Conservation (phyloP, 1,139 yeast species). For the Geotrichum siamense region DNA sequence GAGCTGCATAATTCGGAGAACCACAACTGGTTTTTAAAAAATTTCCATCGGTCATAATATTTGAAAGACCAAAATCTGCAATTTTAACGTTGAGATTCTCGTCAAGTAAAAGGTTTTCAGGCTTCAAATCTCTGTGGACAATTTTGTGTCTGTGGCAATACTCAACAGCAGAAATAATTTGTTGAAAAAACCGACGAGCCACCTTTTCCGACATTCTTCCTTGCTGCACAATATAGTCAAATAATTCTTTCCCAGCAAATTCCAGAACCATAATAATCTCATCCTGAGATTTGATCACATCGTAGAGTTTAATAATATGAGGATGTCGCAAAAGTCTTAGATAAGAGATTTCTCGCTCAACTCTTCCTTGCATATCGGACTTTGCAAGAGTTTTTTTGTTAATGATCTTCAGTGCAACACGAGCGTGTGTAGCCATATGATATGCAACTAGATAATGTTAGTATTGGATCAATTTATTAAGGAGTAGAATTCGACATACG, state of each 20-base stretch:
- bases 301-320: conserved; percentile 91
- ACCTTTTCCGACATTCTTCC: conserved; percentile 94
- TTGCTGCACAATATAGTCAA: conserved; percentile 91
- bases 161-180: conserved; percentile 94
- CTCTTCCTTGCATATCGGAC: conserved; percentile 95
- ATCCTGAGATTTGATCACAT: conserved; percentile 91
- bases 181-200: conserved; percentile 93
- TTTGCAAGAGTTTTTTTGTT: conserved; percentile 90
- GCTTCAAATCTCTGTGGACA: conserved; percentile 94
- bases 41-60: conserved; percentile 97
- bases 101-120: conserved; percentile 85
- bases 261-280: conserved; percentile 98
- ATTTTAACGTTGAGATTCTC: conserved; percentile 89
- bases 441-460: conserved; percentile 50
- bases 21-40: conserved; percentile 95
- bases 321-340: conserved; percentile 87
- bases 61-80: conserved; percentile 93
- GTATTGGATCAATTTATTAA: background rate
- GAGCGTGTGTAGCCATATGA: conserved; percentile 85
- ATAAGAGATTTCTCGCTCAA: conserved; percentile 91
- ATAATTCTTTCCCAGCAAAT: conserved; percentile 91
- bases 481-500: conserved; percentile 23
- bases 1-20: conserved; percentile 97
- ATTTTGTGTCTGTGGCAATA: conserved; percentile 97
- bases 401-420: conserved; percentile 90